Base-by-base conservation (phyloP, 106 monocot genomes). In the Triglochin maritima region DNA sequence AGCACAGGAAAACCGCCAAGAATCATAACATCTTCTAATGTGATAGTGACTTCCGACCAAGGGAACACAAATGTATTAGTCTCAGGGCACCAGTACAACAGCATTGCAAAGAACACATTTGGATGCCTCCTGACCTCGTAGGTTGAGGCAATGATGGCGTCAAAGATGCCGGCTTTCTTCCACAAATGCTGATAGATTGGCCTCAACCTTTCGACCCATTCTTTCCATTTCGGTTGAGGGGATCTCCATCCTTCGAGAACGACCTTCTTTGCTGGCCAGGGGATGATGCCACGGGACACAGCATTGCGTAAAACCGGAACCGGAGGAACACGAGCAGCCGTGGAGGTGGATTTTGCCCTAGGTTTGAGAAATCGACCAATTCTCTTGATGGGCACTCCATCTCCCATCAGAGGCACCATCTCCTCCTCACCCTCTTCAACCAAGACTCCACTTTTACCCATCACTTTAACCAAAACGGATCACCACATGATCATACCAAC, bases 51-150 rank as follows among this genome's bases (percentile, higher is more conserved):
- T 77, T 92, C 92, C 4, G 72, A 75, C 92, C 92, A 92, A 0
- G 88, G 85, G 58, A 92, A 92, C 47, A 81, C 67, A 41, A 92
- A 92, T 3, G 92, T 83, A 70, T 79, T 83, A 7, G 88, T 83
- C 3, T 77, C 72, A 3, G 69, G 71, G 15, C 76, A 88, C 92
- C 92, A 92, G 59, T 69, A 81, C 12, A 67, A 58, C 53, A 73
- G 69, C 3, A 81, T 57, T 10, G 66, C 80, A 29, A 70, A 74
- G 41, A 91, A 50, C 4, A 71, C 54, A 62, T 67, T 67, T 47
- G 82, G 76, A 57, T 79, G 76, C 47, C 78, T 66, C 71, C 54
- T 72, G 51, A 87, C 77, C 48, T 76, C 72, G 63, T 65, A 82
- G 6, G 78, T 85, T 47, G 91, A 87, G 9, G 76, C 66, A 56